Evolutionary conservation across 2,329 filamentous ascomycete genomes (phyloP).

Genomic region (Colletotrichum paranaense): DNA sequence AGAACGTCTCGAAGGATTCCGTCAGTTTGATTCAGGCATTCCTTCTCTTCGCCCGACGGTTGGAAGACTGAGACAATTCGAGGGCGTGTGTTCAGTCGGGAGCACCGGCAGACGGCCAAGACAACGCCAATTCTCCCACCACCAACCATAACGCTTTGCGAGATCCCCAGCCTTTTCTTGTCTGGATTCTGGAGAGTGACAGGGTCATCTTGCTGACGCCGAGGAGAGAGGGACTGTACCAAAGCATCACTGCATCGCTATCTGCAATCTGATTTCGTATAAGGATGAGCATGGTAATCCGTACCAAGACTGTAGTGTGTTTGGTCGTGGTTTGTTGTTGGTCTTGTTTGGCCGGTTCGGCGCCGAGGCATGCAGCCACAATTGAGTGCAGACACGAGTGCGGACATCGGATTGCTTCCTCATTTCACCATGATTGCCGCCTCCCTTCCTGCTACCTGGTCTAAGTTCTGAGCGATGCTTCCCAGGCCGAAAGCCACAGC

Average conservation of each 20-base stretch:
- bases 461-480: neutral
- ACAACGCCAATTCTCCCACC: neutral
- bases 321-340: neutral
- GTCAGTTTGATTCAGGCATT: neutral
- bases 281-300: too few species aligned
- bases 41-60: slow-evolving; percentile 19
- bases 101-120: slow-evolving; percentile 28
- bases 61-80: neutral
- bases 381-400: neutral
- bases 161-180: slow-evolving; percentile 9
- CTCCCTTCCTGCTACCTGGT: neutral
- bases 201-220: neutral
- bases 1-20: slow-evolving; percentile 3
- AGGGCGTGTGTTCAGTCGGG: slow-evolving; percentile 7
- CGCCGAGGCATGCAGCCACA: slow-evolving; percentile 24
- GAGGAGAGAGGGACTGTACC: neutral
- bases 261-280: too few species aligned
- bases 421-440: neutral
- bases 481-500: neutral
- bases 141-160: slow-evolving; percentile 5
- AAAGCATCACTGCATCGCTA: too few species aligned
- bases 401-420: neutral
- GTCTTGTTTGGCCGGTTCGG: slow-evolving; percentile 20
- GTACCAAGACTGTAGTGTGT: neutral
- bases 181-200: slow-evolving; percentile 6